Conservation (phyloP, 768 basidiomycete species). For the Leucocoprinus sp. region DNA sequence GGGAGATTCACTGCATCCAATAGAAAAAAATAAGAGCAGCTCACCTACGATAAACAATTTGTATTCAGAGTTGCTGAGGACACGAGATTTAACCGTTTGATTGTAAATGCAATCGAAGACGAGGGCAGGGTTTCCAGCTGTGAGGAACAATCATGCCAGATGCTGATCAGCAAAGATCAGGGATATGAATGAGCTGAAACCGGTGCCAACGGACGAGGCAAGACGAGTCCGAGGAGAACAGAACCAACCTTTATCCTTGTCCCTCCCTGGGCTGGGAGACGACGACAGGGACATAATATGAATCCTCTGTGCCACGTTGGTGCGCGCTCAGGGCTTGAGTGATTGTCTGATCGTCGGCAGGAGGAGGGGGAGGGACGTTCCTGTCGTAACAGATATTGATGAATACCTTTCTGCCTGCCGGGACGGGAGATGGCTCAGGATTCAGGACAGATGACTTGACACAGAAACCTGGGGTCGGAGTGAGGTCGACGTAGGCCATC, state of each 20-base stretch:
- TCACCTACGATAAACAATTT: constrained; percentile 63
- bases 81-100: constrained; percentile 47
- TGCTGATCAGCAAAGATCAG: neutral
- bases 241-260: constrained; percentile 63
- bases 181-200: neutral
- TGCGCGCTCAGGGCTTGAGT: constrained; percentile 50
- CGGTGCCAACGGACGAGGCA: neutral
- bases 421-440: constrained; percentile 33
- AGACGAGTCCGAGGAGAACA: neutral
- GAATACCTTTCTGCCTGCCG: constrained; percentile 55
- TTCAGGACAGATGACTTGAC: constrained; percentile 48
- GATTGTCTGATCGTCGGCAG: constrained; percentile 48
- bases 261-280: constrained; percentile 56
- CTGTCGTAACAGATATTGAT: constrained; percentile 67
- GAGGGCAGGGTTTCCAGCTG: constrained; percentile 61
- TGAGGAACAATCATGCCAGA: neutral
- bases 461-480: constrained; percentile 64
- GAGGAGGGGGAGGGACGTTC: constrained; percentile 61
- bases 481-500: constrained; percentile 29
- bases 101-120: constrained; percentile 73
- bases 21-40: constrained; percentile 14
- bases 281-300: constrained; percentile 63
- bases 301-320: constrained; percentile 27
- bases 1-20: neutral
- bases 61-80: constrained; percentile 54